Percentiles rank a stretch among this genome's conserved stretches.
Evolutionary conservation across 2,329 filamentous ascomycete genomes (phyloP).

Genomic region (Exutisphaerella laricina): DNA sequence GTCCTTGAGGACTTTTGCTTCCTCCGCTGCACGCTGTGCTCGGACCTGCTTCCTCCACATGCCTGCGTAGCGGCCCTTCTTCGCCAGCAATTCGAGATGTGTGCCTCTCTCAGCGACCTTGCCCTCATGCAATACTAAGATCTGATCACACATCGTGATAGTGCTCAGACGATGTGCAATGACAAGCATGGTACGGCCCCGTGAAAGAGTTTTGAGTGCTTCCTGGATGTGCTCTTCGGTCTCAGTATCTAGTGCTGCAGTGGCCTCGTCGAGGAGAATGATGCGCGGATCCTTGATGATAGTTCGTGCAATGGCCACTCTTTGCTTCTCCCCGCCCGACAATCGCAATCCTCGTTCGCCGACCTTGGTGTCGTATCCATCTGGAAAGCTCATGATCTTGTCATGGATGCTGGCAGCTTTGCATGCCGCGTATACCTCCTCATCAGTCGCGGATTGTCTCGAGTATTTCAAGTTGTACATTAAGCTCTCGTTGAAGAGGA

Average conservation of each 20-base stretch:
- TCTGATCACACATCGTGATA: conserved; percentile 52
- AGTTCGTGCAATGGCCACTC: conserved; percentile 86
- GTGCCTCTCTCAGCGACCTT: conserved; percentile 48
- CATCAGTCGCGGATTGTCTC: conserved; percentile 71
- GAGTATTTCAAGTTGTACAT: conserved; percentile 96
- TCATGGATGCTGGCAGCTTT: conserved; percentile 87
- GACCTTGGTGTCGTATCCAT: conserved; percentile 83
- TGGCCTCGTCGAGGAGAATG: conserved; percentile 90
- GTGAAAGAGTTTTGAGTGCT: conserved; percentile 72
- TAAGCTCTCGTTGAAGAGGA: conserved; percentile 87
- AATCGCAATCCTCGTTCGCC: conserved; percentile 82
- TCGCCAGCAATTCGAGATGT: conserved; percentile 46
- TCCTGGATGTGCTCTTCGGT: conserved; percentile 91
- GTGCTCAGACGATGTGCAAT: conserved; percentile 70
- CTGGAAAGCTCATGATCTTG: conserved; percentile 81
- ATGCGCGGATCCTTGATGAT: conserved; percentile 89
- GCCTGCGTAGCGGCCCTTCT: conserved; percentile 42
- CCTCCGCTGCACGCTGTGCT: conserved; percentile 46
- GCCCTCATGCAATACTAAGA: conserved; percentile 51
- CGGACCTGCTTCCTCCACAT: conserved; percentile 52
- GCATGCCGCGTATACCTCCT: conserved; percentile 77
- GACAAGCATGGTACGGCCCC: conserved; percentile 85
- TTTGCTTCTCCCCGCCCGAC: conserved; percentile 88
- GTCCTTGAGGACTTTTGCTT: conserved; percentile 45
- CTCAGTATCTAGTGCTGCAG: conserved; percentile 82